These are phyloP conservation scores for Thermochaetoides thermophila DNA, from an alignment of 495 filamentous ascomycete genomes.

Conservation along the genomic window DNA sequence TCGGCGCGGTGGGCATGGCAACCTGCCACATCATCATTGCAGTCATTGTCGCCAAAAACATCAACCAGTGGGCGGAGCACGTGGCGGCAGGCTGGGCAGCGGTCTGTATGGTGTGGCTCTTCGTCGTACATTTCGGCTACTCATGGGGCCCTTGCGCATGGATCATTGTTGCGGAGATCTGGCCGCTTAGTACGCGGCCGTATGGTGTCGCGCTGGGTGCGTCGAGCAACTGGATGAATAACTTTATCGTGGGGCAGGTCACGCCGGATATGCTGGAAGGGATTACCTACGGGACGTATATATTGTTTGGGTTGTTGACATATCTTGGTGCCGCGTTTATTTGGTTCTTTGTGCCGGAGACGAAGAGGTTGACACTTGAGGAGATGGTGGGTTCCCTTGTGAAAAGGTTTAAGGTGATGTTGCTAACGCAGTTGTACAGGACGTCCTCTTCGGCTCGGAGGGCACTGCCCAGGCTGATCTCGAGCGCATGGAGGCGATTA, in stretches of 20 bases:
- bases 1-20: slow-evolving; percentile 44
- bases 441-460: slow-evolving; percentile 61
- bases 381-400: slow-evolving; percentile 33
- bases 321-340: slow-evolving; percentile 56
- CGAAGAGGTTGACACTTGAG: slow-evolving; percentile 45
- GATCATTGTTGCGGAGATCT: slow-evolving; percentile 62
- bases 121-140: slow-evolving; percentile 69
- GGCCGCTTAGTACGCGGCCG: slow-evolving; percentile 57
- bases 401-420: slow-evolving; percentile 1
- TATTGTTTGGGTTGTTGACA: slow-evolving; percentile 62
- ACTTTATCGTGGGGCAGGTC: slow-evolving; percentile 49
- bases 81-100: slow-evolving; percentile 59
- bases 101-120: slow-evolving; percentile 70
- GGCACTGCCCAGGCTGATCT: slow-evolving; percentile 56
- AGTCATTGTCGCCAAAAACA: slow-evolving; percentile 51
- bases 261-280: slow-evolving; percentile 59
- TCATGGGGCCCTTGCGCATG: slow-evolving; percentile 59
- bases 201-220: slow-evolving; percentile 62
- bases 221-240: slow-evolving; percentile 42
- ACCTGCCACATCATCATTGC: slow-evolving; percentile 60
- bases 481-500: slow-evolving; percentile 58
- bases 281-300: slow-evolving; percentile 65
- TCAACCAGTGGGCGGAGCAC: slow-evolving; percentile 42
- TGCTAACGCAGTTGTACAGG: slow-evolving; percentile 25
- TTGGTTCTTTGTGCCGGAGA: slow-evolving; percentile 62